These are phyloP conservation scores for Bruguiera sexangula DNA, from an alignment of 345 rosid genomes.

Conservation along the genomic window DNA sequence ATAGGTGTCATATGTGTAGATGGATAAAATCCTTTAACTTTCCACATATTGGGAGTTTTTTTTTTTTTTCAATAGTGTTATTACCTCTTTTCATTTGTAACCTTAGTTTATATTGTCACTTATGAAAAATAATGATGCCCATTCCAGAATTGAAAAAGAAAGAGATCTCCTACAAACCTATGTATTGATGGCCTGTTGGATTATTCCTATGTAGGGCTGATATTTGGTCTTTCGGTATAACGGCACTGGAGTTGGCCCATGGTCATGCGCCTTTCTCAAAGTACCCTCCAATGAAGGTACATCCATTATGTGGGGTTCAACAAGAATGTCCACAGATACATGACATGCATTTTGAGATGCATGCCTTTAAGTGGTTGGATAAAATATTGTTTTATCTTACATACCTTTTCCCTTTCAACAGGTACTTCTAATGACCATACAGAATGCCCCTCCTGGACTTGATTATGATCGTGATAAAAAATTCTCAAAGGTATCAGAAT, in stretches of 20 bases:
- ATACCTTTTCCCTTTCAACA: slow-evolving; percentile 17
- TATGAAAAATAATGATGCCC: background rate
- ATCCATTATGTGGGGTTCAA: background rate
- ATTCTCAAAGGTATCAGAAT: slow-evolving; percentile 91
- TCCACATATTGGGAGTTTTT: background rate
- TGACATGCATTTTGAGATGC: background rate
- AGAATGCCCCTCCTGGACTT: slow-evolving; percentile 97
- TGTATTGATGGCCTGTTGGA: slow-evolving; percentile 20
- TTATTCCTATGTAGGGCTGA: slow-evolving; percentile 71
- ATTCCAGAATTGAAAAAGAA: slow-evolving; percentile 4
- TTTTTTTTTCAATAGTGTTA: background rate
- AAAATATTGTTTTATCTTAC: background rate
- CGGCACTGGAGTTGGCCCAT: slow-evolving; percentile 97
- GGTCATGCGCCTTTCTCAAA: slow-evolving; percentile 99
- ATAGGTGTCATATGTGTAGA: too few species aligned
- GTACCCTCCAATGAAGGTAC: slow-evolving; percentile 99
- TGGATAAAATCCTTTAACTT: too few species aligned
- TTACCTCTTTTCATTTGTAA: background rate
- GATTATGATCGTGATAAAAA: slow-evolving; percentile 97
- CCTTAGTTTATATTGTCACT: background rate
- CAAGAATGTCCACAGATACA: background rate
- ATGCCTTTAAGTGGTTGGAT: background rate
- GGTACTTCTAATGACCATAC: slow-evolving; percentile 99
- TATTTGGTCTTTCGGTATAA: slow-evolving; percentile 98
- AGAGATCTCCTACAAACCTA: slow-evolving; percentile 14